Conservation (phyloP, 371 early-diverging fungal species). For the Quaeritorhiza haematococci region DNA sequence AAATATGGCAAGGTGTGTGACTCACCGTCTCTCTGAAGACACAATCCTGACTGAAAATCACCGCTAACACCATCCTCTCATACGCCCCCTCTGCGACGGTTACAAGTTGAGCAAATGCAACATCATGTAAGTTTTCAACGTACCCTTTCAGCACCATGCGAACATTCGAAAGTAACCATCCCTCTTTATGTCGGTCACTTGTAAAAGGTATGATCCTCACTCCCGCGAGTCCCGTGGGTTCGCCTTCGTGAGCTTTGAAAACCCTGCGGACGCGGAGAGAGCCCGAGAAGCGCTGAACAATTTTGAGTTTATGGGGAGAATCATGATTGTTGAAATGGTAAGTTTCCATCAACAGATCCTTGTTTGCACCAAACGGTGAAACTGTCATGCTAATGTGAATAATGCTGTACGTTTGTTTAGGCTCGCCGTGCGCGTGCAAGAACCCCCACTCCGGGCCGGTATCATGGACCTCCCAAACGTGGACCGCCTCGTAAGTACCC, state of each 20-base stretch:
- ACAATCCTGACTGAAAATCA: no score
- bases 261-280: slow-evolving; percentile 67
- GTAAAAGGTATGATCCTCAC: slow-evolving; percentile 70
- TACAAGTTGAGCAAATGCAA: no score
- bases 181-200: no score
- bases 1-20: slow-evolving; percentile 67
- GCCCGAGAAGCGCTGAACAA: slow-evolving; percentile 58
- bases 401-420: no score
- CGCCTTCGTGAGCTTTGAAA: slow-evolving; percentile 76
- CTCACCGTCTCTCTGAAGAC: no score
- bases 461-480: slow-evolving; percentile 73
- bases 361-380: neutral
- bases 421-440: slow-evolving; percentile 73
- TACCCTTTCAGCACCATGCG: no score
- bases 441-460: slow-evolving; percentile 83
- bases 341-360: neutral
- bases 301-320: slow-evolving; percentile 67
- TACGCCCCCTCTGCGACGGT: no score
- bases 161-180: no score
- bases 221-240: slow-evolving; percentile 75
- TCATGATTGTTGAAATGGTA: slow-evolving; percentile 72
- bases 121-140: no score
- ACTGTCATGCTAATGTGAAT: no score
- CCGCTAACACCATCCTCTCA: no score
- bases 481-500: slow-evolving; percentile 4